These are phyloP conservation scores for Zygosaccharomyces sapae DNA, from an alignment of 1,139 yeast genomes.

Conservation along the genomic window DNA sequence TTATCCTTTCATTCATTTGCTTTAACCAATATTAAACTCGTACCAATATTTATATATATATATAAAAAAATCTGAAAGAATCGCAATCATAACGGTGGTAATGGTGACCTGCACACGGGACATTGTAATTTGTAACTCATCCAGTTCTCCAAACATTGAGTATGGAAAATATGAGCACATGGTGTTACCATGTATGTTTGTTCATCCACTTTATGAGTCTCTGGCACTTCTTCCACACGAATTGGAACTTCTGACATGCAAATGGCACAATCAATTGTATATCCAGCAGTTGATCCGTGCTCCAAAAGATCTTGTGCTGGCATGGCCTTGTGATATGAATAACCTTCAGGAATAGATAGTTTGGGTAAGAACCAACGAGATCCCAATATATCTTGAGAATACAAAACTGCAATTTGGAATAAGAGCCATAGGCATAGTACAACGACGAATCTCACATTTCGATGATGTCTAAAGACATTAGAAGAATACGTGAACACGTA, in stretches of 20 bases:
- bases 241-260: slow-evolving; percentile 73
- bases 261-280: slow-evolving; percentile 67
- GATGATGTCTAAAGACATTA: slow-evolving; percentile 53
- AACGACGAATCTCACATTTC: slow-evolving; percentile 48
- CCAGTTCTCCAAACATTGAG: slow-evolving; percentile 85
- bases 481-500: slow-evolving; percentile 51
- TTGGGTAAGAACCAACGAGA: slow-evolving; percentile 82
- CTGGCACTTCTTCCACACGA: slow-evolving; percentile 31
- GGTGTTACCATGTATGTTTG: slow-evolving; percentile 82
- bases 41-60: not conserved
- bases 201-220: slow-evolving; percentile 30
- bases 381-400: slow-evolving; percentile 63
- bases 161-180: slow-evolving; percentile 84
- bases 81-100: slow-evolving; percentile 60
- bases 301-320: slow-evolving; percentile 28
- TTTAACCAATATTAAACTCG: not conserved
- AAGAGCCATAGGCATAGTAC: slow-evolving; percentile 50
- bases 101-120: slow-evolving; percentile 82
- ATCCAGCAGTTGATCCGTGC: slow-evolving; percentile 28
- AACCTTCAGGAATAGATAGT: slow-evolving; percentile 68
- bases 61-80: not conserved
- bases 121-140: slow-evolving; percentile 90
- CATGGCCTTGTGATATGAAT: slow-evolving; percentile 50
- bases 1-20: no score
- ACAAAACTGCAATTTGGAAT: slow-evolving; percentile 53